A percentile compares a stretch with the other conserved stretches of the same genome.
These are phyloP conservation scores for Cichorium intybus DNA, from an alignment of 140 eudicot species.

Conservation along the genomic window DNA sequence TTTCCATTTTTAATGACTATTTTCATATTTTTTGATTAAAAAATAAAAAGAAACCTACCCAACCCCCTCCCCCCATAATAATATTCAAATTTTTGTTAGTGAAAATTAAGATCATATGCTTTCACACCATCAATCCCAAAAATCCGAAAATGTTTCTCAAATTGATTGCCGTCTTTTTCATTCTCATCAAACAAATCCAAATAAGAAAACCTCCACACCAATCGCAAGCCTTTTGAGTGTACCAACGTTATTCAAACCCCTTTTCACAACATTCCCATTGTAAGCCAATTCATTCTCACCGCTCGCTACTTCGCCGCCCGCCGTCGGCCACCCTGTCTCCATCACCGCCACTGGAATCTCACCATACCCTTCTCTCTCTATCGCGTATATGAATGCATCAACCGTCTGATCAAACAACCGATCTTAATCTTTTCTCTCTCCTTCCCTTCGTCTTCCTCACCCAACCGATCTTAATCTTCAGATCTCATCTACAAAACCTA, in stretches of 20 bases:
- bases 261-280: constrained; percentile 57
- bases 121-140: constrained; percentile 56
- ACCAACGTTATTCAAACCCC: constrained; percentile 50
- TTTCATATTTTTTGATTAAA: too few species aligned
- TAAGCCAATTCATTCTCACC: constrained; percentile 60
- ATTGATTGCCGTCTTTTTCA: constrained; percentile 54
- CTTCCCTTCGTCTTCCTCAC: too few species aligned
- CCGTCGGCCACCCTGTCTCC: constrained; percentile 79
- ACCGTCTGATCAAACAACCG: constrained; percentile 57
- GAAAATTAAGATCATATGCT: constrained; percentile 55
- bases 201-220: constrained; percentile 70
- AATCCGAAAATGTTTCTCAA: constrained; percentile 72
- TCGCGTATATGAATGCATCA: constrained; percentile 54
- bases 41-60: too few species aligned
- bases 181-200: constrained; percentile 73
- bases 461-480: too few species aligned
- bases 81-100: constrained; percentile 4
- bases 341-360: constrained; percentile 62
- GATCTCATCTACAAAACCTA: too few species aligned
- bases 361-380: constrained; percentile 54
- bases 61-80: too few species aligned
- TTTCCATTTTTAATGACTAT: too few species aligned
- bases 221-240: constrained; percentile 71
- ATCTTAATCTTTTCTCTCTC: too few species aligned
- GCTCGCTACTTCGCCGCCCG: constrained; percentile 50